Evolutionary conservation across 176 grass and related monocot genomes (phyloP), one percentile per base, ranked within the genome.

Genomic region (Oropetium thomaeum): DNA sequence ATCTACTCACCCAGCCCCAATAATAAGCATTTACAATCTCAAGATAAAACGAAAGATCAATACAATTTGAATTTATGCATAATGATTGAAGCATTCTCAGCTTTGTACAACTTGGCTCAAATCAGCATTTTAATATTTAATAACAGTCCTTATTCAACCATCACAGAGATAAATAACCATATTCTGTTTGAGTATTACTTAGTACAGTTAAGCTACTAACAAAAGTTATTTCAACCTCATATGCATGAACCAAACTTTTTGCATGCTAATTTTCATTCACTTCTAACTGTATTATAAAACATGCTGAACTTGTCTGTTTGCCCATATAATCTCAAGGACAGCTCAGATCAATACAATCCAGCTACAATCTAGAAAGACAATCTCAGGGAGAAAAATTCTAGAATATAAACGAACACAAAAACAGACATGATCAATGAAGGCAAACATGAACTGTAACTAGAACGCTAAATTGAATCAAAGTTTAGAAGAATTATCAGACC

Each of bases 401-500:
- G 8, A 51, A 54, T 19, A 62, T 26, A 61, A 64, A 52, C 51
- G 17, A 76, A 54, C 19, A 8, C 23, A n/a, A 71, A 58, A 1
- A 53, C 38, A 5, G n/a, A 34, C n/a, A 83, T 38, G 3, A 65
- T 65, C 4, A 67, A 38, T 17, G 39, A 84, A 59, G 60, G 1
- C 12, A 47, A 79, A 58, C 54, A 82, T 26, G 15, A 53, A 28
- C 71, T 40, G 38, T 30, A 26, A 25, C 15, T 53, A 52, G 23
- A 52, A n/a, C n/a, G n/a, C 0, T 39, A 44, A 38, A 68, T 26
- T 60, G 55, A 80, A 75, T 69, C 27, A 39, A 76, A 76, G 41
- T 63, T 63, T 1, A 71, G 64, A 75, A 62, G 13, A 14, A 69
- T 75, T 75, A 49, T 68, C 77, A 69, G 42, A 75, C 70, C 77